Percentiles rank a stretch among this genome's conserved stretches.
Evolutionary conservation across 2,329 filamentous ascomycete species (phyloP).

Genomic region (Nigrospora osmanthi): DNA sequence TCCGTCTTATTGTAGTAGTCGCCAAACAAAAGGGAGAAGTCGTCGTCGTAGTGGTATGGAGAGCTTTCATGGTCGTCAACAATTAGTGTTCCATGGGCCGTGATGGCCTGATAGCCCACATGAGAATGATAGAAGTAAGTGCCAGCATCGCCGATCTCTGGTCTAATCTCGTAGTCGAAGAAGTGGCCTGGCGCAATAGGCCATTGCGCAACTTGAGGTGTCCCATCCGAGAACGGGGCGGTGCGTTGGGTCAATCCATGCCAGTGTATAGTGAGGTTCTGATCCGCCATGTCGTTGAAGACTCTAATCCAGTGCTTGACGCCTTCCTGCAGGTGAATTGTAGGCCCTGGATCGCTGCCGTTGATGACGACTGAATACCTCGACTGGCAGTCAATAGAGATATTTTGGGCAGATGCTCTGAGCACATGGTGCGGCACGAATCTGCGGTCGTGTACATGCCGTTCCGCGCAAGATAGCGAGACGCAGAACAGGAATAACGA

Average conservation of each 20-base stretch:
- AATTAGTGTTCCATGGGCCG: constrained; percentile 48
- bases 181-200: constrained; percentile 53
- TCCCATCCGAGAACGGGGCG: constrained; percentile 57
- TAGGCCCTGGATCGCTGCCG: constrained; percentile 42
- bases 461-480: no score
- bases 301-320: constrained; percentile 49
- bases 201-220: constrained; percentile 54
- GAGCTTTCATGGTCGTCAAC: constrained; percentile 35
- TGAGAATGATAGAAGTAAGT: constrained; percentile 66
- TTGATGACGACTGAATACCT: constrained; percentile 42
- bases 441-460: no score
- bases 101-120: constrained; percentile 54
- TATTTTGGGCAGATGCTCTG: constrained; percentile 20
- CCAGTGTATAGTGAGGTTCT: constrained; percentile 59
- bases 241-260: constrained; percentile 53
- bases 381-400: constrained; percentile 35
- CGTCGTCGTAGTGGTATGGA: constrained; percentile 56
- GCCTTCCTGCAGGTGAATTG: constrained; percentile 36
- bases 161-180: constrained; percentile 61
- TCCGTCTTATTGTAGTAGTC: constrained; percentile 53
- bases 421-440: constrained; percentile 17
- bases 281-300: constrained; percentile 43
- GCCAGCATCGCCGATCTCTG: constrained; percentile 43
- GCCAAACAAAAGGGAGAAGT: constrained; percentile 43
- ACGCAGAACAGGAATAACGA: no score